Evolutionary conservation across 1,284 basidiomycete species (phyloP), one percentile per base, ranked within the genome.

Genomic region (Boletellus deceptivus): DNA sequence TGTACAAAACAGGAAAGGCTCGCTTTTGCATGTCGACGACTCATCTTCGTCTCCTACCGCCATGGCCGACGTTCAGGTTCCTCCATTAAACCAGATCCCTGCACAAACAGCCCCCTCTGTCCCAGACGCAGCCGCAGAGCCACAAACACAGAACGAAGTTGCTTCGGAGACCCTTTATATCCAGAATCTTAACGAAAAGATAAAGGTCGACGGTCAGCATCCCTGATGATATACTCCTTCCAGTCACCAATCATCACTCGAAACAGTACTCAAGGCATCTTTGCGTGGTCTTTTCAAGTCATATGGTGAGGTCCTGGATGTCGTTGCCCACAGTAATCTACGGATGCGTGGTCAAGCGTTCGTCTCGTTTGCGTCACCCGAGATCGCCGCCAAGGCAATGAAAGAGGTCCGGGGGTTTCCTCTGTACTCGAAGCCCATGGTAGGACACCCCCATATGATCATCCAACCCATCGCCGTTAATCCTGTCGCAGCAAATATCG

Each of bases 271-370:
- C 63, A 98, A 96, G 72, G 76, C 90, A 53, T 93, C 94, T 1
- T 76, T 99, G 40, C 79, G 83, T 18, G 88, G 89, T 36, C 78
- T 99, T 43, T 98, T 99, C 78, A 93, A 93, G 70, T 83, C 89
- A 31, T 99, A 98, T 65, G 92, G 93, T 17, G 87, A 90, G 53
- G 87, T 99, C 6, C 71, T 96, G 27, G 93, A 94, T 61, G 91
- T 99, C 16, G 87, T 93, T 8, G 93, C 95, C 6, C 96, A 99
- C 70, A 73, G 78, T 49, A 98, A 98, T 73, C 72, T 98, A 54
- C 84, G 96, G 31, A 99, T 99, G 97, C 81, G 97, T 37, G 96
- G 96, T 11, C 96, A 99, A 73, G 96, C 96, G 6, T 99, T 99
- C 65, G 91, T 99, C 17, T 93, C 91, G 29, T 97, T 99, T 69